Evolutionary conservation across 192 early-diverging fungal genomes (phyloP), one percentile per base, ranked within the genome.

Genomic region (Funneliformis mosseae): DNA sequence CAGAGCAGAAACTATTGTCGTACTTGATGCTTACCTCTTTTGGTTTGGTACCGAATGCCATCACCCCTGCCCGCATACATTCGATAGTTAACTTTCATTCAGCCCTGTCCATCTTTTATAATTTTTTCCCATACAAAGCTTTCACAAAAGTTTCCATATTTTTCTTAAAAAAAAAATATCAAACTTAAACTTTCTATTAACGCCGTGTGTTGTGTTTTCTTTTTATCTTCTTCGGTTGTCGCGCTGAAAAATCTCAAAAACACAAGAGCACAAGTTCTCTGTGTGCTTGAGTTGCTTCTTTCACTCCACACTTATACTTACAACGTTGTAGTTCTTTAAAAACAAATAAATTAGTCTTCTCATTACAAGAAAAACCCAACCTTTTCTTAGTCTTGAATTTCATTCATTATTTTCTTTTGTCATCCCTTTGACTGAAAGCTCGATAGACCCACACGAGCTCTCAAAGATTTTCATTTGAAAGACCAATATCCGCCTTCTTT

Each of bases 381-480:
- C 68, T 70, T 70, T 70, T 70, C 68, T 70, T 67, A 67, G 64
- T 67, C 25, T 67, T 67, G 64, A 67, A 33, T 70, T 70, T 41
- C 28, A n/a, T 70, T 41, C 39, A n/a, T 70, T 70, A 38, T 42
- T 42, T 43, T 55, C 50, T 55, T 55, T 55, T 18, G 21, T 14
- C 68, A 70, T 70, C 39, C 33, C 41, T 16, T 42, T 43, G n/a
- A 70, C 68, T 70, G 33, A 42, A 70, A 73, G 71, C 71, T 73
- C 71, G 71, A 73, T 73, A 28, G 71, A 73, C 71, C 71, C 42
- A 48, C 12, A 27, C 42, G 71, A 73, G 39, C 71, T 73, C 71
- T 73, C 71, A 73, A 73, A 73, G 71, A 73, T 73, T 73, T 73
- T 73, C 21, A 73, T 73, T 73, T 73, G 71, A 73, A 72, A n/a